phyloP scores from a whole-genome alignment of 2,329 filamentous ascomycete genomes.

The Paramyrothecium sp. region DNA sequence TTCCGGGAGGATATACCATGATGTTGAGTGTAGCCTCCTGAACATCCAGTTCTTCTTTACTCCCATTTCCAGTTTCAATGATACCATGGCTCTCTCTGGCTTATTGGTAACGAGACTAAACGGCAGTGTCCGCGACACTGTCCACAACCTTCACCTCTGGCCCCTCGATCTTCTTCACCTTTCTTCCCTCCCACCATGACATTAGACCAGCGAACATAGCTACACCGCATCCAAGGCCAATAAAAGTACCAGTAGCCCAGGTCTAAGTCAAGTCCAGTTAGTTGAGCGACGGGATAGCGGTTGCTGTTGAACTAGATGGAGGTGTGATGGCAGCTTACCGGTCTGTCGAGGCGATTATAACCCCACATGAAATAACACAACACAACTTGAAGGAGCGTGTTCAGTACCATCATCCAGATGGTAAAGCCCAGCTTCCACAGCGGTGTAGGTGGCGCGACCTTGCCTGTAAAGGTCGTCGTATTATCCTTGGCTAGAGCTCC shows the following conservation, averaged over 20 bases:
- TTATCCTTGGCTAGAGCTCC: constrained; percentile 6
- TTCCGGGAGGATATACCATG: no score
- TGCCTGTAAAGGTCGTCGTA: constrained; percentile 13
- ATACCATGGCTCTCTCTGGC: no score
- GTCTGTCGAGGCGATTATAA: constrained; percentile 19
- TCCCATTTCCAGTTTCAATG: no score
- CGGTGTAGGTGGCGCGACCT: constrained; percentile 15
- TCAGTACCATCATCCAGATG: constrained; percentile 21
- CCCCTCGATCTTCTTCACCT: constrained; percentile 22
- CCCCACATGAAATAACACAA: constrained; percentile 21
- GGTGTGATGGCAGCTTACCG: constrained; percentile 10
- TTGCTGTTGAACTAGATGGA: not conserved
- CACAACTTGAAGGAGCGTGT: constrained; percentile 18
- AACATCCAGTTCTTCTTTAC: no score
- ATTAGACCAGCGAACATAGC: constrained; percentile 20
- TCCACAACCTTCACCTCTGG: no score
- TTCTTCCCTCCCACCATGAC: constrained; percentile 22
- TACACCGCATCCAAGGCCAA: constrained; percentile 19
- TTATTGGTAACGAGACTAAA: no score
- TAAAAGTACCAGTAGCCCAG: constrained; percentile 21
- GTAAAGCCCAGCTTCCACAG: constrained; percentile 20
- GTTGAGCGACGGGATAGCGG: not conserved
- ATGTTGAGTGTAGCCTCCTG: no score
- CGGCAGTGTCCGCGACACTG: no score
- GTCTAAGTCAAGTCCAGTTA: not conserved